These are phyloP conservation scores for Neocatenulostroma microsporum DNA, from an alignment of 2,329 filamentous ascomycete species.

Conservation along the genomic window DNA sequence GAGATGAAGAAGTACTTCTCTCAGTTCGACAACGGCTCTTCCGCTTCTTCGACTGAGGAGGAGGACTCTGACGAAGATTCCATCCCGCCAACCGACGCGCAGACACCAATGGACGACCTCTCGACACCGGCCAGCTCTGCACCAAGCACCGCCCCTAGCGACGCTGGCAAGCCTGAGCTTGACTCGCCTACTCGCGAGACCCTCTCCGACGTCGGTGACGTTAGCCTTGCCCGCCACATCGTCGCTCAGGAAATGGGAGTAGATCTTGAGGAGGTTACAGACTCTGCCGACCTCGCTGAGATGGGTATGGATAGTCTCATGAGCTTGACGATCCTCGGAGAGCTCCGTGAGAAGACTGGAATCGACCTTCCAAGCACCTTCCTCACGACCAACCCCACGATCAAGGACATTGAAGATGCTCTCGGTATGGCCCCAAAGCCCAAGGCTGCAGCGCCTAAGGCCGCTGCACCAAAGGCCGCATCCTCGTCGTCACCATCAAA, in stretches of 20 bases:
- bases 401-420: slow-evolving; percentile 58
- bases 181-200: slow-evolving; percentile 29
- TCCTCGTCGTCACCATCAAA: slow-evolving; percentile 14
- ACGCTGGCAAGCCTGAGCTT: slow-evolving; percentile 34
- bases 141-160: slow-evolving; percentile 34
- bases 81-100: slow-evolving; percentile 32
- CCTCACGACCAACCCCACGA: slow-evolving; percentile 53
- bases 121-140: slow-evolving; percentile 45
- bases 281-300: slow-evolving; percentile 54
- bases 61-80: slow-evolving; percentile 37
- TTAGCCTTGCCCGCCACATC: slow-evolving; percentile 42
- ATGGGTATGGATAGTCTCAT: slow-evolving; percentile 49
- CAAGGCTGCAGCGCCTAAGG: slow-evolving; percentile 24
- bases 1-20: slow-evolving; percentile 52
- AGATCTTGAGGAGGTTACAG: slow-evolving; percentile 49
- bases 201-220: slow-evolving; percentile 30
- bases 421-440: slow-evolving; percentile 48
- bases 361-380: slow-evolving; percentile 47
- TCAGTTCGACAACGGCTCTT: slow-evolving; percentile 37
- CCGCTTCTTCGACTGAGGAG: slow-evolving; percentile 24
- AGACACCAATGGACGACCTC: slow-evolving; percentile 36
- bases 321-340: slow-evolving; percentile 45
- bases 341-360: slow-evolving; percentile 45
- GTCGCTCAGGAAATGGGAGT: slow-evolving; percentile 56
- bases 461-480: slow-evolving; percentile 23